Conservation (phyloP, 202 grass and related monocot genomes). For the Setaria italica region DNA sequence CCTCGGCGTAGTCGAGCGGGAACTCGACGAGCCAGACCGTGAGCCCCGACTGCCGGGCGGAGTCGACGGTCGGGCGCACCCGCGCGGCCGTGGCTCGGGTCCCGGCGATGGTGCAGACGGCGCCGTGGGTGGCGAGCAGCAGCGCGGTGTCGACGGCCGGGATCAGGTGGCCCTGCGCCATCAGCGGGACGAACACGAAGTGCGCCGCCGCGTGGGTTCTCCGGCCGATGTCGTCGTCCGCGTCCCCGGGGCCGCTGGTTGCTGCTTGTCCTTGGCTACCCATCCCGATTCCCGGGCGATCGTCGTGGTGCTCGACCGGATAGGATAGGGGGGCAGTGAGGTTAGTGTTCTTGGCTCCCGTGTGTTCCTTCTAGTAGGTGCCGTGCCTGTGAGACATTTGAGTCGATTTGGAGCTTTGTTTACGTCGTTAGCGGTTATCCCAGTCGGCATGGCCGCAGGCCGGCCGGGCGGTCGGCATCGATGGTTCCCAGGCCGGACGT, state of each 20-base stretch:
- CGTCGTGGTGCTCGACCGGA: neutral
- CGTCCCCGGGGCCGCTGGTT: neutral
- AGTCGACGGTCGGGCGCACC: slow-evolving; percentile 42
- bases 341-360: neutral
- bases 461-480: neutral
- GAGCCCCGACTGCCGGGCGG: neutral
- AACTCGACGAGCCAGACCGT: slow-evolving; percentile 30
- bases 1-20: slow-evolving; percentile 35
- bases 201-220: slow-evolving; percentile 43
- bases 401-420: slow-evolving; percentile 3
- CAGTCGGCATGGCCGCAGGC: neutral
- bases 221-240: neutral
- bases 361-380: neutral
- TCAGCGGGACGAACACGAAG: slow-evolving; percentile 68
- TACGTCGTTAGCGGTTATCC: neutral
- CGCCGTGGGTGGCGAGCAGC: slow-evolving; percentile 51
- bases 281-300: neutral
- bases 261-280: neutral
- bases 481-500: neutral
- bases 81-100: slow-evolving; percentile 48
- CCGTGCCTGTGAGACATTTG: neutral
- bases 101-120: slow-evolving; percentile 44
- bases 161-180: slow-evolving; percentile 62
- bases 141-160: slow-evolving; percentile 57
- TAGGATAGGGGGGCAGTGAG: neutral